Evolutionary conservation across 108 stramenopile species (phyloP), one percentile per base, ranked within the genome.

Genomic region (Nitzschia putrida): DNA sequence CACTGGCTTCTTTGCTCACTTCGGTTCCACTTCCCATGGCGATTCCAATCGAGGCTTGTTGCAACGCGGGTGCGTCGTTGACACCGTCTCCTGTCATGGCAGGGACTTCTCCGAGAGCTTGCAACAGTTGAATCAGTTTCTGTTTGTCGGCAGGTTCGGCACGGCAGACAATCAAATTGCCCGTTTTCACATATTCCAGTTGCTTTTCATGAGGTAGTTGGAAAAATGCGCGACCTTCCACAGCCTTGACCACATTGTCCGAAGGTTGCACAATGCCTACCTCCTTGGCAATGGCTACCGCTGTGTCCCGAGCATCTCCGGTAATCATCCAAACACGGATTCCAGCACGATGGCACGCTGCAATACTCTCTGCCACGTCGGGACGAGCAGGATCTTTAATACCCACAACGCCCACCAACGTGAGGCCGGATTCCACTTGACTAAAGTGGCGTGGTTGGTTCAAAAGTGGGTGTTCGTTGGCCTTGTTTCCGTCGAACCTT

Each of bases 261-360:
- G 52, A 29, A 9, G 53, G 7, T 8, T 10, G 11, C 72, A 93
- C 80, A 49, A 90, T 89, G 64, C 87, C 87, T 13, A 90, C 88
- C 63, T 91, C 92, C 74, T 73, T 69, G 81, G 77, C 77, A 53
- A 78, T 71, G n/a, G 77, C 97, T 24, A 96, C 75, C 8, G 99
- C 99, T 34, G 99, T 99, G 50, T 97, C 98, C 41, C 80, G 82
- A 47, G 95, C 90, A 85, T 99, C 98, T 7, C 99, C 99, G 8
- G 99, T 99, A 58, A 99, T 98, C 91, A 98, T 97, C 51, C 98
- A 93, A 16, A 99, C 96, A 22, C 99, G 92, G 26, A 99, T 92
- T 22, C 99, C 99, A 9, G 97, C 98, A 39, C 78, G 61, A 34
- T 83, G 75, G 69, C 99, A 99, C 71, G 80, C 53, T 18, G 58